A percentile compares a stretch with the other conserved stretches of the same genome.
Evolutionary conservation across 352 stramenopile species (phyloP).

Genomic region (Phytophthora brassicae): DNA sequence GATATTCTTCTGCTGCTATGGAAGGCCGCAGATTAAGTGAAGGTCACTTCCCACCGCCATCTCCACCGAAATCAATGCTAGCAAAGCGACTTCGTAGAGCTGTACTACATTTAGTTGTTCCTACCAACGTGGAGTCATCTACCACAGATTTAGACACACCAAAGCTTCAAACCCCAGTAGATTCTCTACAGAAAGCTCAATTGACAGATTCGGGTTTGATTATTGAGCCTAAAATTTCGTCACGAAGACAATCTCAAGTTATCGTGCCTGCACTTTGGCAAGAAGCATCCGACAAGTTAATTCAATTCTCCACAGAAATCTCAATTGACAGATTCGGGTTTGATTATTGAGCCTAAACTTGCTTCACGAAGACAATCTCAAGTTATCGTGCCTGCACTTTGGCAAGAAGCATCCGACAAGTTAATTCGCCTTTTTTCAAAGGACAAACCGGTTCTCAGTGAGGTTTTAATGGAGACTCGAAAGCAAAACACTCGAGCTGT

Average conservation of each 20-base stretch:
- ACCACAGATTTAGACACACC: too few species aligned
- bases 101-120: slow-evolving; percentile 3
- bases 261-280: slow-evolving; percentile 10
- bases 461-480: slow-evolving; percentile 17
- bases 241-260: neutral
- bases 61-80: slow-evolving; percentile 8
- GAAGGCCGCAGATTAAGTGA: slow-evolving; percentile 3
- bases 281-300: slow-evolving; percentile 23
- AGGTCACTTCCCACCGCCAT: slow-evolving; percentile 7
- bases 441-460: slow-evolving; percentile 10
- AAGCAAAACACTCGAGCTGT: slow-evolving; percentile 33
- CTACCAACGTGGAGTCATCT: too few species aligned
- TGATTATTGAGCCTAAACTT: neutral
- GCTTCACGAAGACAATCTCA: neutral
- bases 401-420: slow-evolving; percentile 26
- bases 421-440: slow-evolving; percentile 14
- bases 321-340: too few species aligned
- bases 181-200: too few species aligned
- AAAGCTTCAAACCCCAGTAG: too few species aligned
- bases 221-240: neutral
- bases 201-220: too few species aligned
- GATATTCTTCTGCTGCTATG: slow-evolving; percentile 22
- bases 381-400: neutral
- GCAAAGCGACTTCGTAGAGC: slow-evolving; percentile 11
- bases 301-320: too few species aligned